Conservation (phyloP, 2,329 filamentous ascomycete species). For the Hirsutella thompsonii region DNA sequence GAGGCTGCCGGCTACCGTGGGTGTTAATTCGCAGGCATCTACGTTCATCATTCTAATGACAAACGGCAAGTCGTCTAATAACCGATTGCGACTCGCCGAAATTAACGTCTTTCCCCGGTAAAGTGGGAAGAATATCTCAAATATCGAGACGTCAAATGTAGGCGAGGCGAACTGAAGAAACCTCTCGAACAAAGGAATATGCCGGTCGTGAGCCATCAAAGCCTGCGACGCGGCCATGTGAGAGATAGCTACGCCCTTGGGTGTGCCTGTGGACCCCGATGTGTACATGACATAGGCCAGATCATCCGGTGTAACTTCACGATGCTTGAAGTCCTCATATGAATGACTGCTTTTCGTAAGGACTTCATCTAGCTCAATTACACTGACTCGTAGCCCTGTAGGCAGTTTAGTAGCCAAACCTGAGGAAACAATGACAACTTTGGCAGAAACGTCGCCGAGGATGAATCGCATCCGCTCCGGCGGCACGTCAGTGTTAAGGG, state of each 20-base stretch:
- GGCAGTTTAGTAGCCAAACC: slow-evolving; percentile 30
- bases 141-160: slow-evolving; percentile 89
- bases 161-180: slow-evolving; percentile 89
- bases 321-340: slow-evolving; percentile 2
- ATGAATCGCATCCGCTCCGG: slow-evolving; percentile 70
- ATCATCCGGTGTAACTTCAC: slow-evolving; percentile 19
- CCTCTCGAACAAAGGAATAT: slow-evolving; percentile 62
- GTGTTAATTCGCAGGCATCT: slow-evolving; percentile 81
- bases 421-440: slow-evolving; percentile 51
- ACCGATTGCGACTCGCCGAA: slow-evolving; percentile 50
- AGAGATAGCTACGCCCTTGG: slow-evolving; percentile 76
- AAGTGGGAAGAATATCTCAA: slow-evolving; percentile 86
- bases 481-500: slow-evolving; percentile 67
- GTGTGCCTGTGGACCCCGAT: slow-evolving; percentile 76
- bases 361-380: slow-evolving; percentile 21
- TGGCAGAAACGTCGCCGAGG: slow-evolving; percentile 59
- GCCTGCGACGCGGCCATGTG: slow-evolving; percentile 73
- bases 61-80: slow-evolving; percentile 63
- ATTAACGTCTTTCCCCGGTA: slow-evolving; percentile 63
- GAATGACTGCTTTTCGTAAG: too few relatives aligned
- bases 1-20: slow-evolving; percentile 71
- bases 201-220: slow-evolving; percentile 64
- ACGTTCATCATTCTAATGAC: slow-evolving; percentile 52
- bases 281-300: slow-evolving; percentile 91
- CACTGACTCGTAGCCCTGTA: slow-evolving; percentile 12